Evolutionary conservation across 495 filamentous ascomycete genomes (phyloP).

Genomic region (Tuber melanosporum): DNA sequence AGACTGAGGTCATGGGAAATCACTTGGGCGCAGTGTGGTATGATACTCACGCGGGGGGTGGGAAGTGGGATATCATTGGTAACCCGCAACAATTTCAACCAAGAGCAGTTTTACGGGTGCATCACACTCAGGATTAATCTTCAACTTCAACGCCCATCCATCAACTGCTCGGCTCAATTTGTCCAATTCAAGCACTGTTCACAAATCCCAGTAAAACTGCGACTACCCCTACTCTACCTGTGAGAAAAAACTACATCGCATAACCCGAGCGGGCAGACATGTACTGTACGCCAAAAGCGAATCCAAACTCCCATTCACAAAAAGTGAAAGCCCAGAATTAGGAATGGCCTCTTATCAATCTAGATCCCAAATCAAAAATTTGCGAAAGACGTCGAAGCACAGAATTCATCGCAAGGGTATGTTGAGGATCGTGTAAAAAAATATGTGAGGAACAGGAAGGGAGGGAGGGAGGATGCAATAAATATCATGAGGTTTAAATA

Average conservation of each 20-base stretch:
- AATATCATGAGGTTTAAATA: neutral
- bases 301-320: neutral
- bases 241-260: neutral
- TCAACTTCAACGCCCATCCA: neutral
- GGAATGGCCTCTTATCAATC: neutral
- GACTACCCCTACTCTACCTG: neutral
- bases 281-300: conserved; percentile 1
- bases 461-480: neutral
- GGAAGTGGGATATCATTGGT: neutral
- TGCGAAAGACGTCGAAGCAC: neutral
- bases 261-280: neutral
- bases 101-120: neutral
- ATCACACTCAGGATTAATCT: neutral
- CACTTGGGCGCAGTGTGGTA: neutral
- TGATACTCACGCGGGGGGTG: neutral
- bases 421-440: neutral
- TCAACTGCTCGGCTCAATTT: neutral
- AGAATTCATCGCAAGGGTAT: neutral
- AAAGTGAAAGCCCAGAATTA: neutral
- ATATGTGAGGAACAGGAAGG: neutral
- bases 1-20: neutral
- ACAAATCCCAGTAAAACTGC: neutral
- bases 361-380: neutral
- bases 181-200: neutral
- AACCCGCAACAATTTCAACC: neutral